Percentiles rank a stretch among this genome's conserved stretches.
These are phyloP conservation scores for Colletotrichum sansevieriae DNA, from an alignment of 2,329 filamentous ascomycete genomes.

Conservation along the genomic window DNA sequence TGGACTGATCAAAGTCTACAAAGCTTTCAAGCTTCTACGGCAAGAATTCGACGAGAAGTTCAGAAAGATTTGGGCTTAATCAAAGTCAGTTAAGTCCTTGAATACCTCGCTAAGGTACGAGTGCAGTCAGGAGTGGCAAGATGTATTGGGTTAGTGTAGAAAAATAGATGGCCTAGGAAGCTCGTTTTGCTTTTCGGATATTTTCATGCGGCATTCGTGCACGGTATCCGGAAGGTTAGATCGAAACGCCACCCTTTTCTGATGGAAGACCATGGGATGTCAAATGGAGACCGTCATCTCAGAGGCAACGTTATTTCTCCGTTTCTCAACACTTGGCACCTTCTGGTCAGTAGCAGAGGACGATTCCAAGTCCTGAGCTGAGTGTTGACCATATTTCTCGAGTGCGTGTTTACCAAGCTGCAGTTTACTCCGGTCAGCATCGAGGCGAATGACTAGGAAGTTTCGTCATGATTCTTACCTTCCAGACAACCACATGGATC, in stretches of 20 bases:
- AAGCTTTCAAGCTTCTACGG: constrained; percentile 69
- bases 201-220: too few relatives aligned
- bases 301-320: background rate
- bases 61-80: constrained; percentile 69
- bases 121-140: too few relatives aligned
- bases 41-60: constrained; percentile 75
- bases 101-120: background rate
- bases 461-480: background rate
- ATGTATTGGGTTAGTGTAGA: too few relatives aligned
- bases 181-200: too few relatives aligned
- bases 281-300: constrained; percentile 3
- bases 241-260: too few relatives aligned
- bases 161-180: too few relatives aligned
- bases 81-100: background rate
- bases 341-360: background rate
- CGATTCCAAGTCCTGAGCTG: background rate
- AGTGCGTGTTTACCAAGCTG: constrained; percentile 3
- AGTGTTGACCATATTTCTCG: constrained; percentile 11
- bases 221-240: too few relatives aligned
- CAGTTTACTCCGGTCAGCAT: background rate
- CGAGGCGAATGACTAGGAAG: background rate
- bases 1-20: constrained; percentile 67
- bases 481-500: too few relatives aligned
- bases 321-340: background rate
- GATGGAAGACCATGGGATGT: background rate